These are phyloP conservation scores for Thinopyrum elongatum DNA, from an alignment of 176 grass and related monocot genomes.

Conservation along the genomic window DNA sequence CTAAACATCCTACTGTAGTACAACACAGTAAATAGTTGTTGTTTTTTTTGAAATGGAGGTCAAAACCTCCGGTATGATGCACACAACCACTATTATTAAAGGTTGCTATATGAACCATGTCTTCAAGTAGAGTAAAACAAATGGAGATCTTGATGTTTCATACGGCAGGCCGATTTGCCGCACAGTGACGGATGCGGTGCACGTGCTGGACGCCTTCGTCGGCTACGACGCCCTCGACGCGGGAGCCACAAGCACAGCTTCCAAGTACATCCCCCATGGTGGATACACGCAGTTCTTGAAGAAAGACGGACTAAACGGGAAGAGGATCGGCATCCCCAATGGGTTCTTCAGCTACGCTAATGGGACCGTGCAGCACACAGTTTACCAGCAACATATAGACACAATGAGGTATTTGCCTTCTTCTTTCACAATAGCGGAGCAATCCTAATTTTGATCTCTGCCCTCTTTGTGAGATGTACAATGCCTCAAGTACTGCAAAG, in stretches of 20 bases:
- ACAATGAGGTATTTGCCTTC: slow-evolving; percentile 36
- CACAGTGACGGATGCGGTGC: slow-evolving; percentile 42
- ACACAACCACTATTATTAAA: no score
- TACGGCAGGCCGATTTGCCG: slow-evolving; percentile 40
- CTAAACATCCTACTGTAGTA: no score
- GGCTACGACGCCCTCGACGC: slow-evolving; percentile 37
- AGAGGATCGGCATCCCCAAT: slow-evolving; percentile 42
- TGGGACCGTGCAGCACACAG: background rate
- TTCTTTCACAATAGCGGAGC: background rate
- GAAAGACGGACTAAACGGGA: slow-evolving; percentile 39
- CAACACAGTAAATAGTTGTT: no score
- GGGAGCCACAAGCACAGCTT: slow-evolving; percentile 17
- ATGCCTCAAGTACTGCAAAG: no score
- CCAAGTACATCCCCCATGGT: slow-evolving; percentile 48
- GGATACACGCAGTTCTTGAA: slow-evolving; percentile 45
- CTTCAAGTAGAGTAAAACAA: no score
- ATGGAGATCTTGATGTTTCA: background rate
- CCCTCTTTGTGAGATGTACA: background rate
- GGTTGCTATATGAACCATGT: no score
- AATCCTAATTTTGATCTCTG: background rate
- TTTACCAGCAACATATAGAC: slow-evolving; percentile 43
- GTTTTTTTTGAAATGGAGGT: no score
- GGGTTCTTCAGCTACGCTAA: slow-evolving; percentile 26
- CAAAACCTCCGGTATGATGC: no score
- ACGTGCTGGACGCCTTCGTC: slow-evolving; percentile 46